Conservation (phyloP, 1,139 yeast species). For the Saccharomyces hybrid region DNA sequence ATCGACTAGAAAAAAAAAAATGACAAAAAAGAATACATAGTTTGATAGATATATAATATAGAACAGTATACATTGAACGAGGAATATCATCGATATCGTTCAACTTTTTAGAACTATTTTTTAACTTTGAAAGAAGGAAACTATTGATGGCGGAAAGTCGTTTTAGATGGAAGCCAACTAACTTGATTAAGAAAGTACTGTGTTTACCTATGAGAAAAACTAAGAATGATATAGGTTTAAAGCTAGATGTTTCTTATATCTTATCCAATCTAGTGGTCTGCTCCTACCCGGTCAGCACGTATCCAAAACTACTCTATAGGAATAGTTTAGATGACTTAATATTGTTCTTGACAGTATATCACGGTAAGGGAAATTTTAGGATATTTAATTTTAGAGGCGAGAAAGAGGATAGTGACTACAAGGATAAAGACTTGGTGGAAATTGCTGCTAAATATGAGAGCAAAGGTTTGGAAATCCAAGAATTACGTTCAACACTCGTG, state of each 20-base stretch:
- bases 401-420: conserved; percentile 42
- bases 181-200: conserved; percentile 15
- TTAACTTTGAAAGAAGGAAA: too few species aligned
- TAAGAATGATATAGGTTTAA: conserved; percentile 24
- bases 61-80: neutral
- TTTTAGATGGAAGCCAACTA: conserved; percentile 9
- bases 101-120: neutral
- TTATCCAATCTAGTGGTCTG: conserved; percentile 57
- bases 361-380: conserved; percentile 52
- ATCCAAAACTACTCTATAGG: conserved; percentile 44
- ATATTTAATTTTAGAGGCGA: conserved; percentile 70
- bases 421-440: conserved; percentile 31
- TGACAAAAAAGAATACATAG: neutral
- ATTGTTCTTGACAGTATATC: conserved; percentile 41
- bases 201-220: conserved; percentile 22
- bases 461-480: neutral
- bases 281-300: conserved; percentile 57
- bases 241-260: conserved; percentile 58
- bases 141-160: too few species aligned
- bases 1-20: neutral
- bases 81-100: too few species aligned
- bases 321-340: conserved; percentile 48
- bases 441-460: neutral
- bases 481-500: neutral
- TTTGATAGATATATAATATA: neutral